Conservation (phyloP, 148 eudicot genomes). For the Vaccinium darrowii region DNA sequence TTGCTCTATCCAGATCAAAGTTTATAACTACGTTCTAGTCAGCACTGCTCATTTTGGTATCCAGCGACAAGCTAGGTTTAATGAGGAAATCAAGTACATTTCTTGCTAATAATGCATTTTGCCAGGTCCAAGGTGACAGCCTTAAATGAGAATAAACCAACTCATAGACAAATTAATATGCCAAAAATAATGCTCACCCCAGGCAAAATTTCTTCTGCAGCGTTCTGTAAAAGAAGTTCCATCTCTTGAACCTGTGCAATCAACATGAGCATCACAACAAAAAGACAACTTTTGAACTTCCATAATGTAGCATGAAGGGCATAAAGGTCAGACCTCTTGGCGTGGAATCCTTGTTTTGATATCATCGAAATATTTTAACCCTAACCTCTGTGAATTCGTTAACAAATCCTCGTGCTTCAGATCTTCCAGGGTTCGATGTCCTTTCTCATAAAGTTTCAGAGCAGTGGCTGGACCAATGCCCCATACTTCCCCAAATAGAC, state of each 20-base stretch:
- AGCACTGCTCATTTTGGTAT: background rate
- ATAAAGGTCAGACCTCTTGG: constrained; percentile 57
- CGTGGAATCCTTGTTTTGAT: constrained; percentile 93
- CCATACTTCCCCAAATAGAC: constrained; percentile 93
- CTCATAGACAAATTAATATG: constrained; percentile 6
- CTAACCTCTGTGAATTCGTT: constrained; percentile 68
- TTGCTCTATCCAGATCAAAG: background rate
- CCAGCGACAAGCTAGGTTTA: background rate
- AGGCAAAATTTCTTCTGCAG: constrained; percentile 72
- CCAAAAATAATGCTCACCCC: constrained; percentile 51
- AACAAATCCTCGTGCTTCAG: constrained; percentile 66
- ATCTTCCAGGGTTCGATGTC: constrained; percentile 76
- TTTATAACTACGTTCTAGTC: background rate
- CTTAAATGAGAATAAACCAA: constrained; percentile 12
- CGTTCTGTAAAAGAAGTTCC: constrained; percentile 72
- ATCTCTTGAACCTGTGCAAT: constrained; percentile 71
- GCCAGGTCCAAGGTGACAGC: background rate
- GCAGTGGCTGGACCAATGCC: constrained; percentile 98
- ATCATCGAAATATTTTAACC: constrained; percentile 87
- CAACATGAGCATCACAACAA: constrained; percentile 10
- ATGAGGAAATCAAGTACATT: background rate
- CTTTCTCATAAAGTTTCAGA: constrained; percentile 84
- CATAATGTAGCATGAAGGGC: constrained; percentile 11
- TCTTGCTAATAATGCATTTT: background rate
- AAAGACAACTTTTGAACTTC: background rate